phyloP scores from a whole-genome alignment of 495 filamentous ascomycete species.

The Copromyces sp. region DNA sequence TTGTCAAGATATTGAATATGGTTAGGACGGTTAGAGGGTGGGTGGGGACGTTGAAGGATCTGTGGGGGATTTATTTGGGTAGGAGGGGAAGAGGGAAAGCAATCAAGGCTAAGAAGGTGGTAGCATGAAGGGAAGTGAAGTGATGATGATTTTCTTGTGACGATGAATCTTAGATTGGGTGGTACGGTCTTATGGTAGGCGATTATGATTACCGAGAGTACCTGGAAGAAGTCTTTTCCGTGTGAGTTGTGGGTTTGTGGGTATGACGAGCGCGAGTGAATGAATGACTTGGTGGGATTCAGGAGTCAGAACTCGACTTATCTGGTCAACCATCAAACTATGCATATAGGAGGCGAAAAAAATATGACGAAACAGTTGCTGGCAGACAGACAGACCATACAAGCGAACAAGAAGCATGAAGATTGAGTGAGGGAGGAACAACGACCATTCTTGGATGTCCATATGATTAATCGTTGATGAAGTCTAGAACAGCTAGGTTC shows the following conservation, averaged over 20 bases:
- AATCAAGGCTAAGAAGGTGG: background rate
- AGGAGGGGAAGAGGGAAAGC: background rate
- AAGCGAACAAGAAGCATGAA: background rate
- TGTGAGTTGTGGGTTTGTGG: too few species aligned
- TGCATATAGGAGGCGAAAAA: background rate
- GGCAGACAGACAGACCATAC: too few species aligned
- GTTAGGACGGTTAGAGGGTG: conserved; percentile 37
- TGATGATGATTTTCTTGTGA: background rate
- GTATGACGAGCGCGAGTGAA: too few species aligned
- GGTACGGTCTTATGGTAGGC: too few species aligned
- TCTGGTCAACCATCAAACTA: background rate
- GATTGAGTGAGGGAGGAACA: background rate
- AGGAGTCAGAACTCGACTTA: too few species aligned
- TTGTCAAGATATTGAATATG: conserved; percentile 39
- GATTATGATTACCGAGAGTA: too few species aligned
- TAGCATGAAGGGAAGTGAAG: background rate
- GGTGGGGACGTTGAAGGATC: conserved; percentile 38
- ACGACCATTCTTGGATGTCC: too few species aligned
- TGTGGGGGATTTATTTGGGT: conserved; percentile 21
- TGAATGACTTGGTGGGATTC: background rate
- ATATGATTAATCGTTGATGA: background rate
- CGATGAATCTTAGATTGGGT: background rate
- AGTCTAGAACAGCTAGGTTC: background rate
- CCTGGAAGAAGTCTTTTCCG: too few species aligned
- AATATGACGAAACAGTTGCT: background rate